Percentiles rank a stretch among this genome's conserved stretches.
Evolutionary conservation across 2,329 filamentous ascomycete species (phyloP).

Genomic region (Talaromyces marneffei): DNA sequence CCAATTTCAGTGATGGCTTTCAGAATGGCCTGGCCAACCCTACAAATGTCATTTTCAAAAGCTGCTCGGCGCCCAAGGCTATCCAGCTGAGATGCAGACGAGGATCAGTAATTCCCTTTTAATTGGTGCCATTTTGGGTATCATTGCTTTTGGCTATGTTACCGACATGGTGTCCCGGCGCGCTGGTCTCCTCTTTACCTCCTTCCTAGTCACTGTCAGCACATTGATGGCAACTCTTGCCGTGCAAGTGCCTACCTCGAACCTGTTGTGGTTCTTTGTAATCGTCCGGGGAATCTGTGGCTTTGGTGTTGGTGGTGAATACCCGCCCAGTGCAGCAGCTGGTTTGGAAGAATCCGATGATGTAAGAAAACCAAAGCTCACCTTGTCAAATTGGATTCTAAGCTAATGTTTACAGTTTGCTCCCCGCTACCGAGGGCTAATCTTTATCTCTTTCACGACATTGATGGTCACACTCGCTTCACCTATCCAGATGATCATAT

Average conservation of each 20-base stretch:
- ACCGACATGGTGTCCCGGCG: conserved; percentile 27
- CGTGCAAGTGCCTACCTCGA: conserved; percentile 29
- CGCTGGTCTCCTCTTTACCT: conserved; percentile 25
- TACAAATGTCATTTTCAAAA: conserved; percentile 29
- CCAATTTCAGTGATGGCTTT: conserved; percentile 30
- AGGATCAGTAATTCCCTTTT: conserved; percentile 28
- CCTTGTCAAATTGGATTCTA: background rate
- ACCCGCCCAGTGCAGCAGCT: conserved; percentile 34
- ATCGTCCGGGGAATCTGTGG: conserved; percentile 34
- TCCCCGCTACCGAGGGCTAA: conserved; percentile 27
- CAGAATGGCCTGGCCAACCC: conserved; percentile 28
- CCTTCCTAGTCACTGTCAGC: conserved; percentile 23
- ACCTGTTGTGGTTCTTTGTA: conserved; percentile 37
- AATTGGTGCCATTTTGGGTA: conserved; percentile 27
- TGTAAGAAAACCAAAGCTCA: conserved; percentile 13
- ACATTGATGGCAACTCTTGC: conserved; percentile 35
- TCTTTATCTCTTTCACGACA: conserved; percentile 33
- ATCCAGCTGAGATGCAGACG: conserved; percentile 26
- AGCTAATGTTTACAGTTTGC: conserved; percentile 17
- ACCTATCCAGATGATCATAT: conserved; percentile 32
- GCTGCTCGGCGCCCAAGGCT: conserved; percentile 21
- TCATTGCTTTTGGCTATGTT: conserved; percentile 24
- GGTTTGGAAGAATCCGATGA: conserved; percentile 33
- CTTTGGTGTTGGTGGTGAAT: conserved; percentile 35
- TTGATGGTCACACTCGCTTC: conserved; percentile 31